Percentiles rank a stretch among this genome's conserved stretches.
phyloP scores from a whole-genome alignment of 495 filamentous ascomycete species.

The Hypomontagnella monticulosa region DNA sequence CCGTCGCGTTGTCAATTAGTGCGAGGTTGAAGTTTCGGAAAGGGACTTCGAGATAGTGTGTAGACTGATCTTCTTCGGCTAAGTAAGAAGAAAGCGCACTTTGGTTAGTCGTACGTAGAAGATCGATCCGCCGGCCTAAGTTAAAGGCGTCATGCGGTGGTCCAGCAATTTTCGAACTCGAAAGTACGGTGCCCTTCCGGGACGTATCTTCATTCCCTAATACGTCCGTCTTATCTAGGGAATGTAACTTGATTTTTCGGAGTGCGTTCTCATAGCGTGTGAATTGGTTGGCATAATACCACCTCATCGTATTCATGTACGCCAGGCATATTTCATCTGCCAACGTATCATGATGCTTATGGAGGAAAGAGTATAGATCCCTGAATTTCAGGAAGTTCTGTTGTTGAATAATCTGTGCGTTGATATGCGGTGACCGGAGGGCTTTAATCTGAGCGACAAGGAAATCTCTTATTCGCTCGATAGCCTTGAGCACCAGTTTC shows the following conservation, averaged over 20 bases:
- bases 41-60: slow-evolving; percentile 86
- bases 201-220: slow-evolving; percentile 79
- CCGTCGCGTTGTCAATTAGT: slow-evolving; percentile 90
- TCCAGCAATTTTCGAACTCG: slow-evolving; percentile 59
- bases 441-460: slow-evolving; percentile 93
- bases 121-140: slow-evolving; percentile 82
- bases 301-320: slow-evolving; percentile 98
- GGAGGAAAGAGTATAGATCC: slow-evolving; percentile 85
- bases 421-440: slow-evolving; percentile 90
- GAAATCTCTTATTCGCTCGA: slow-evolving; percentile 93
- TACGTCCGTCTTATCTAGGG: slow-evolving; percentile 83
- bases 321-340: slow-evolving; percentile 90
- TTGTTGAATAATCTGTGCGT: slow-evolving; percentile 95
- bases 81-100: slow-evolving; percentile 81
- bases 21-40: slow-evolving; percentile 96
- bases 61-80: slow-evolving; percentile 85
- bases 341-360: slow-evolving; percentile 77
- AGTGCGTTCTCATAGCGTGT: slow-evolving; percentile 85
- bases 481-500: slow-evolving; percentile 86
- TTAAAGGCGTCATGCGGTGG: slow-evolving; percentile 87
- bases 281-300: slow-evolving; percentile 96
- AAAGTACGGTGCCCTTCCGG: slow-evolving; percentile 64
- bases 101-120: slow-evolving; percentile 74
- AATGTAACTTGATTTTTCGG: slow-evolving; percentile 82
- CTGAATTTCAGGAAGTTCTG: slow-evolving; percentile 86